Evolutionary conservation across 306 rosid genomes (phyloP), one percentile per base, ranked within the genome.

Genomic region (Citrullus colocynthis): DNA sequence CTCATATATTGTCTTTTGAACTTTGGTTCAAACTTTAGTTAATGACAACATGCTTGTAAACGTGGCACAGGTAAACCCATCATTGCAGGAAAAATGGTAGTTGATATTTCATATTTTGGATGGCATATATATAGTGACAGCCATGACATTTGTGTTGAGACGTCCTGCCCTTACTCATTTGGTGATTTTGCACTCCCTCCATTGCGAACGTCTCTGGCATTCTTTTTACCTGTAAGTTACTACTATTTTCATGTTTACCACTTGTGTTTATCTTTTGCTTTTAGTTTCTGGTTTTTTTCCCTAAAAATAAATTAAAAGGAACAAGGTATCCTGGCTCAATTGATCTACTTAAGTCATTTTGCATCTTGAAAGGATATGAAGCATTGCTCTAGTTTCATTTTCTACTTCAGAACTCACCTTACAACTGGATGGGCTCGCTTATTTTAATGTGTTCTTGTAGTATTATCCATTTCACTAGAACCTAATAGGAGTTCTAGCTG

Each of bases 171-270:
- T 55, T 85, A 89, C 81, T 80, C 94, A 0, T 21, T 62, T 74
- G 98, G 98, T 32, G 91, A 90, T 78, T 94, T 94, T 69, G 83
- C 92, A 77, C 85, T 94, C 82, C 80, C 97, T 74, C 96, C 91
- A 85, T 81, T 96, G 2, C 96, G 87, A 84, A 80, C 81, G 28
- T 85, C 92, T 51, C 95, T 97, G 79, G 90, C 87, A 83, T 90
- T 71, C 80, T 88, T 97, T 76, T 93, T 96, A 63, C 97, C 94
- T n/a, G 96, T 94, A 87, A 87, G 96, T 93, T 80, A 9, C 78
- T 41, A 54, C 61, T 75, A 11, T 10, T 55, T 10, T n/a, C 52
- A 14, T 34, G 48, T 36, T 54, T 75, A 56, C 64, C 66, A 18
- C 51, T 54, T 54, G 12, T 54, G 44, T 56, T 55, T 55, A 21